Evolutionary conservation across 306 rosid species (phyloP), one percentile per base, ranked within the genome.

Genomic region (Cucurbita argyrosperma): DNA sequence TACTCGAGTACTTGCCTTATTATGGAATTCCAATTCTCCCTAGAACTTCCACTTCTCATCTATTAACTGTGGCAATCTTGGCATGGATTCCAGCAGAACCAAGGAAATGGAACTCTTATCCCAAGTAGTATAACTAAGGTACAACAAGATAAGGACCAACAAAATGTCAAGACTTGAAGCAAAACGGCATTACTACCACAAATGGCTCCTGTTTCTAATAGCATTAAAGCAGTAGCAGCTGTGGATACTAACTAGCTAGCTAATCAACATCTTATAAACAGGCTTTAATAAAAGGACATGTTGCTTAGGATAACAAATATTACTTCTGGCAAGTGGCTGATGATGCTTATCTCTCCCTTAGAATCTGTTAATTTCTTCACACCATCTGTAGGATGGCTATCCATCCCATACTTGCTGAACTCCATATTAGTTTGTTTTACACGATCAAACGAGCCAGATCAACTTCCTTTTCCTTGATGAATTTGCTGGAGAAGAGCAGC

Each of bases 401-500:
- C 19, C 37, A 11, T 10, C 40, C 37, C 72, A 45, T 66, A 21
- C 18, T 15, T 47, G 5, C 49, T 15, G 5, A 45, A 45, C 55
- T 19, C 54, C 39, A 21, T 30, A 21, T 46, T 65, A 65, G 50
- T 4, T 16, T 9, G 37, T 65, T 67, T 46, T 9, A 49, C 57
- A 35, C 5, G 23, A 57, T n/a, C 30, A 60, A 60, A 15, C 14
- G 6, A 23, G 71, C 12, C 18, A 23, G 50, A 19, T 87, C 80
- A 94, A 84, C 81, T 89, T 86, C 86, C 83, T 77, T 91, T 89
- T 58, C 92, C 96, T 80, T 91, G 92, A 76, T 91, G 99, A 80
- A 91, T 88, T 84, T 91, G 95, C 82, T 89, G 91, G 77, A 94
- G 97, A 84, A 94, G 96, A 78, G 87, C 92, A 59, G 99, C 92